Evolutionary conservation across 2,329 filamentous ascomycete genomes (phyloP).

Genomic region (Elsinoe batatas): DNA sequence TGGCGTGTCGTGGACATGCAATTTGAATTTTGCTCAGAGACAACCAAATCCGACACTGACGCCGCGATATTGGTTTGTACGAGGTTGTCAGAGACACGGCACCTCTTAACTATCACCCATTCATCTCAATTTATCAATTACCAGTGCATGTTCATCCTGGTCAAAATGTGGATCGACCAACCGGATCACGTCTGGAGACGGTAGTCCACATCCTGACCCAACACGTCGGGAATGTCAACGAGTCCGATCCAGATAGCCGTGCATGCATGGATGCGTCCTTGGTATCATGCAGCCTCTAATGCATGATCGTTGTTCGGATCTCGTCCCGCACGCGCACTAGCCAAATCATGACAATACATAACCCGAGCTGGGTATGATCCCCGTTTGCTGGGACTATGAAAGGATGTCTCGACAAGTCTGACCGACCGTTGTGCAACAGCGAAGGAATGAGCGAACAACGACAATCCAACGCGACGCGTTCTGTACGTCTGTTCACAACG

Average conservation of each 20-base stretch:
- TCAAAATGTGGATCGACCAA: not conserved
- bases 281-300: not conserved
- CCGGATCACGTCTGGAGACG: not conserved
- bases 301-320: constrained; percentile 10
- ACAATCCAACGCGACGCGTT: not conserved
- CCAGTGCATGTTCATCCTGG: not conserved
- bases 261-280: constrained; percentile 1
- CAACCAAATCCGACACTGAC: not conserved
- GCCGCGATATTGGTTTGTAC: not conserved
- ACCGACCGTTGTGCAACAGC: not conserved
- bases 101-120: not conserved
- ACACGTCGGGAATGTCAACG: not conserved
- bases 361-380: not conserved
- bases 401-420: not conserved
- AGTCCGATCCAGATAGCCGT: constrained; percentile 4
- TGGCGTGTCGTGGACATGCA: not conserved
- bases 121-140: not conserved
- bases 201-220: not conserved
- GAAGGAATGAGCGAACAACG: not conserved
- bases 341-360: not conserved
- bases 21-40: not conserved
- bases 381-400: not conserved
- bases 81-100: constrained; percentile 4
- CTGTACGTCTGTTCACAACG: constrained; percentile 4
- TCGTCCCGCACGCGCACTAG: not conserved